Evolutionary conservation across 1,139 yeast species (phyloP), one percentile per base, ranked within the genome.

Genomic region (Lodderomyces elongisporus): DNA sequence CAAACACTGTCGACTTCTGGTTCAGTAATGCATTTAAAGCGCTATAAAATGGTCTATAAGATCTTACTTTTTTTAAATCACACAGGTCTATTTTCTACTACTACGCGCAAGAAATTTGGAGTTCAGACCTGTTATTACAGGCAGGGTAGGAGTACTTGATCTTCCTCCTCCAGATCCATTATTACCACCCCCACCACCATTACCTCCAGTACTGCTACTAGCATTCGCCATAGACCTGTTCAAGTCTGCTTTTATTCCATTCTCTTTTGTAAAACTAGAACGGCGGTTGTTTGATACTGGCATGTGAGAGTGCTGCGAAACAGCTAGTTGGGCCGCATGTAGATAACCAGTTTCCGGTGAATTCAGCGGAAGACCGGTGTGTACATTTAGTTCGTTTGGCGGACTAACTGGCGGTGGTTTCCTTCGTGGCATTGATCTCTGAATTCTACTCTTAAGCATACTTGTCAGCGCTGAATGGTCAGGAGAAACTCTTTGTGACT

Each of bases 251-350:
- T 34, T 37, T 8, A 34, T 33, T 29, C 42, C 51, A 20, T 48
- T 56, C 17, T 58, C 68, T 47, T 60, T 62, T 21, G 65, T 52
- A 41, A 66, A 61, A 39, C 70, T 65, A 12, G 69, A 59, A 31
- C 66, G 52, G 40, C 66, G 47, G 37, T 51, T 52, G 32, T 50
- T 47, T n/a, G 53, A 38, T n/a, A 37, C 32, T 18, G 51, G 37
- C 14, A 38, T 31, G 18, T 48, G 51, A 7, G 60, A 46, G 34
- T 52, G 54, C 32, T 62, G 54, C 5, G 72, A 60, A 3, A 72
- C 74, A 1, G 74, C 76, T 36, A 65, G 51, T 41, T 65, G 66
- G 2, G 73, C 73, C 10, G 74, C 74, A 36, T 63, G 66, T 17
- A 68, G 47, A 40, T 53, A 60, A 3, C 56, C 68, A 31, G 49